Percentiles rank a stretch among this genome's conserved stretches.
These are phyloP conservation scores for Pythium dissimile DNA, from an alignment of 352 stramenopile genomes.

Conservation along the genomic window DNA sequence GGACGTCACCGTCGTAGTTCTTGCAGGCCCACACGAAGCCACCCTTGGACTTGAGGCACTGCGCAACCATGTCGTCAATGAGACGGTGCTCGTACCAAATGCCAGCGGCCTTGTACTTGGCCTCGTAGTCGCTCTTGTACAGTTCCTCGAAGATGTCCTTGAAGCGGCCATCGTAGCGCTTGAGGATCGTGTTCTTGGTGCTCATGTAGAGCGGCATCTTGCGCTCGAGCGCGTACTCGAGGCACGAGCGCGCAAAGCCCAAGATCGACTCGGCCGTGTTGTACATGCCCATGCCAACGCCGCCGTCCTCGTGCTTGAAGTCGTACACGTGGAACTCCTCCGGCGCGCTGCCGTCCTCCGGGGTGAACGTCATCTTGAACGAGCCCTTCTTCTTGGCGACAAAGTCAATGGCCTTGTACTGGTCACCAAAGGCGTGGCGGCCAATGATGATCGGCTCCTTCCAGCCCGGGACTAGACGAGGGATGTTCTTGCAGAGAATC, in stretches of 20 bases:
- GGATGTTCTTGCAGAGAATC: constrained; percentile 85
- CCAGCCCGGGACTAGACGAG: constrained; percentile 83
- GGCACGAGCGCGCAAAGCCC: constrained; percentile 63
- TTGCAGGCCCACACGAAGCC: constrained; percentile 90
- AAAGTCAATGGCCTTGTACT: constrained; percentile 88
- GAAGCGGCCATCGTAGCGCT: constrained; percentile 84
- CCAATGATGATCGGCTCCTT: constrained; percentile 86
- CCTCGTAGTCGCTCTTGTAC: constrained; percentile 79
- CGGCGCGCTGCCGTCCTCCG: constrained; percentile 39
- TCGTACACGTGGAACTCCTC: constrained; percentile 82
- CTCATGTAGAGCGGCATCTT: constrained; percentile 81
- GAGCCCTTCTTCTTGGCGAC: constrained; percentile 60
- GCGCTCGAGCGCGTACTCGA: constrained; percentile 56
- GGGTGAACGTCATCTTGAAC: constrained; percentile 81
- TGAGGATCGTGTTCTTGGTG: constrained; percentile 92
- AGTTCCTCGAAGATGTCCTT: constrained; percentile 89
- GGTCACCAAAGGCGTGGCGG: constrained; percentile 85
- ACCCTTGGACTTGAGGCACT: constrained; percentile 85
- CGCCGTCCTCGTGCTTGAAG: constrained; percentile 60
- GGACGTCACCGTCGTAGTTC: constrained; percentile 91
- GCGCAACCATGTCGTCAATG: constrained; percentile 91
- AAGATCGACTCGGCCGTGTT: constrained; percentile 84
- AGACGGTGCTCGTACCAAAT: constrained; percentile 86
- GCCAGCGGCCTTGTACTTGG: constrained; percentile 59
- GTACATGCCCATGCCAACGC: constrained; percentile 88